These are phyloP conservation scores for Agarophyton chilense DNA, from an alignment of 23 red algal genomes.

Conservation along the genomic window DNA sequence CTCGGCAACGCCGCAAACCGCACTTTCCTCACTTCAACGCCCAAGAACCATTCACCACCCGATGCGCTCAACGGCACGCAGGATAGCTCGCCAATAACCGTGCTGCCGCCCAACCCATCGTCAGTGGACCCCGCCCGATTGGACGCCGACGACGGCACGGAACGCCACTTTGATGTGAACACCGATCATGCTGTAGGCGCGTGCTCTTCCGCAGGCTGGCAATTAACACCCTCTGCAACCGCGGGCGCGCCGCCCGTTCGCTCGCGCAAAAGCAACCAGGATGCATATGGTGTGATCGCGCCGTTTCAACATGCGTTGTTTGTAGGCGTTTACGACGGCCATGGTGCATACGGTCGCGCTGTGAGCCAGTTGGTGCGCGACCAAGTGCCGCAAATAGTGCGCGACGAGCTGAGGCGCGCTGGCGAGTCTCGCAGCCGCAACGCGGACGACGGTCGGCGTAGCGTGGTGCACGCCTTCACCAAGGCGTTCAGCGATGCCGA, in stretches of 20 bases:
- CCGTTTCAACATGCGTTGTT: slow-evolving; percentile 39
- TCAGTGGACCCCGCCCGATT: not conserved
- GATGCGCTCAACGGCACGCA: not conserved
- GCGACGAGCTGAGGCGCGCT: not conserved
- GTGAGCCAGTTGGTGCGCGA: slow-evolving; percentile 41
- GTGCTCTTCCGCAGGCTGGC: slow-evolving; percentile 68
- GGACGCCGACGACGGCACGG: slow-evolving; percentile 11
- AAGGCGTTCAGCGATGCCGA: slow-evolving; percentile 60
- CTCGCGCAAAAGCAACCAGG: slow-evolving; percentile 66
- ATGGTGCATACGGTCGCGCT: slow-evolving; percentile 66
- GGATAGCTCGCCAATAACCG: not conserved
- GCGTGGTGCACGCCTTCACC: slow-evolving; percentile 7
- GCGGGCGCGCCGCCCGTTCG: not conserved
- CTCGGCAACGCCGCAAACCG: slow-evolving; percentile 25
- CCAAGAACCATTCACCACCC: not conserved
- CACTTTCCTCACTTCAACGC: slow-evolving; percentile 39
- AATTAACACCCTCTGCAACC: slow-evolving; percentile 7
- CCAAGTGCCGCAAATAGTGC: slow-evolving; percentile 10
- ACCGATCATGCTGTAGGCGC: slow-evolving; percentile 52
- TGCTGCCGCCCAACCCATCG: not conserved
- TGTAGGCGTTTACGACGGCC: slow-evolving; percentile 72
- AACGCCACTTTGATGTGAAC: slow-evolving; percentile 15
- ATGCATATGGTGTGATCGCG: slow-evolving; percentile 40
- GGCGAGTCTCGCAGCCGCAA: not conserved
- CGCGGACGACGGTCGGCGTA: not conserved